Evolutionary conservation across 164 flowering plant species (phyloP).

Genomic region (Chimonanthus praecox): DNA sequence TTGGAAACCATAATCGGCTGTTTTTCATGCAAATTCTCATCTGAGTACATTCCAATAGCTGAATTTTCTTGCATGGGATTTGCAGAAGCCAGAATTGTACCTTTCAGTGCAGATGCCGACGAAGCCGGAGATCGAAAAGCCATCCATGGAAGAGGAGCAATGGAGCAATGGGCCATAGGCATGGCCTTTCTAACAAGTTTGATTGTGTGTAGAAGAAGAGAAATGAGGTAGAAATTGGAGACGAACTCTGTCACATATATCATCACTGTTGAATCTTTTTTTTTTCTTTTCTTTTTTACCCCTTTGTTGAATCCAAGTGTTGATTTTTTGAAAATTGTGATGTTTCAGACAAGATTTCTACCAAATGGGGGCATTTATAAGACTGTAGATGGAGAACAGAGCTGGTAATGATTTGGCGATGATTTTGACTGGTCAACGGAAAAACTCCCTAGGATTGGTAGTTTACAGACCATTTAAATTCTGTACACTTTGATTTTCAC

Average conservation of each 20-base stretch:
- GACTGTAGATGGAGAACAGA: background rate
- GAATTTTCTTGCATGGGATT: background rate
- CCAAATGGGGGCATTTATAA: background rate
- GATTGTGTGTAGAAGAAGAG: slow-evolving; percentile 7
- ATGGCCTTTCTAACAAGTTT: slow-evolving; percentile 9
- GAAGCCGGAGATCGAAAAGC: background rate
- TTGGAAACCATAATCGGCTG: background rate
- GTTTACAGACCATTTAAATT: background rate
- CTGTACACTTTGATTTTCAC: background rate
- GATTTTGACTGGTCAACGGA: slow-evolving; percentile 19
- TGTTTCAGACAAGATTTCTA: background rate
- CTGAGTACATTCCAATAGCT: background rate
- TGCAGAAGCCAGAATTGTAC: background rate
- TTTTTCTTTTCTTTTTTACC: background rate
- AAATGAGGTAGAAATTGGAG: slow-evolving; percentile 22
- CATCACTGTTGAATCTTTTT: background rate
- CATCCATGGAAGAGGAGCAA: slow-evolving; percentile 12
- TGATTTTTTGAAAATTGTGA: background rate
- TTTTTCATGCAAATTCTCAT: background rate
- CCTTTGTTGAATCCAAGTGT: background rate
- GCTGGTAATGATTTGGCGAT: background rate
- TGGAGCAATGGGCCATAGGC: slow-evolving; percentile 16
- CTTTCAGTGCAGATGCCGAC: background rate
- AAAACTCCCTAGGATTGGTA: background rate
- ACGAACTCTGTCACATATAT: slow-evolving; percentile 13